These are phyloP conservation scores for Arachnopeziza araneosa DNA, from an alignment of 2,329 filamentous ascomycete species.

Conservation along the genomic window DNA sequence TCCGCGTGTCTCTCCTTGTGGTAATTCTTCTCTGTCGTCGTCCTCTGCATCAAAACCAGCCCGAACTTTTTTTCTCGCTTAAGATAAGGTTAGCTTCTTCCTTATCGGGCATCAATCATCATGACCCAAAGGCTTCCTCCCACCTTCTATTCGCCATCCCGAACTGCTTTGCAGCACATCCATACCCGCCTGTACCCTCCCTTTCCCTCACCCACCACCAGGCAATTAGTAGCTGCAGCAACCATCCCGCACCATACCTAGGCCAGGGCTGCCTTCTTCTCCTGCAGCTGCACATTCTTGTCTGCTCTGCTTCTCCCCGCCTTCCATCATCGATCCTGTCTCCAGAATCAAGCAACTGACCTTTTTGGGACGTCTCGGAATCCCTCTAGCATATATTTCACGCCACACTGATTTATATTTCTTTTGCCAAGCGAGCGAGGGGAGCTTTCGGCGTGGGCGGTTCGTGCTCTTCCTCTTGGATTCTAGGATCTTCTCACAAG, in stretches of 20 bases:
- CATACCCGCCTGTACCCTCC: not conserved
- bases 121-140: not conserved
- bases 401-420: not conserved
- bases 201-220: not conserved
- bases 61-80: constrained; percentile 14
- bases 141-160: constrained; percentile 1
- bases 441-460: constrained; percentile 1
- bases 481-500: constrained; percentile 18
- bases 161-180: not conserved
- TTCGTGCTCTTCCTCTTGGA: constrained; percentile 1
- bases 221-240: constrained; percentile 1
- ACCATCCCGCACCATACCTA: not conserved
- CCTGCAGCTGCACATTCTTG: not conserved
- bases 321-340: not conserved
- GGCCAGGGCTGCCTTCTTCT: not conserved
- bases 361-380: not conserved
- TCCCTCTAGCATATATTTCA: not conserved
- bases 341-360: not conserved
- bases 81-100: constrained; percentile 3
- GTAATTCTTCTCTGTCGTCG: not conserved
- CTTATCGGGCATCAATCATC: not conserved
- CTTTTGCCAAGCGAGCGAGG: not conserved
- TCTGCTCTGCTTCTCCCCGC: not conserved
- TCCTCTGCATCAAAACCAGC: constrained; percentile 1
- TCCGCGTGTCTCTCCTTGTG: not conserved